Evolutionary conservation across 176 grass and related monocot genomes (phyloP).

Genomic region (Oryza nivara): DNA sequence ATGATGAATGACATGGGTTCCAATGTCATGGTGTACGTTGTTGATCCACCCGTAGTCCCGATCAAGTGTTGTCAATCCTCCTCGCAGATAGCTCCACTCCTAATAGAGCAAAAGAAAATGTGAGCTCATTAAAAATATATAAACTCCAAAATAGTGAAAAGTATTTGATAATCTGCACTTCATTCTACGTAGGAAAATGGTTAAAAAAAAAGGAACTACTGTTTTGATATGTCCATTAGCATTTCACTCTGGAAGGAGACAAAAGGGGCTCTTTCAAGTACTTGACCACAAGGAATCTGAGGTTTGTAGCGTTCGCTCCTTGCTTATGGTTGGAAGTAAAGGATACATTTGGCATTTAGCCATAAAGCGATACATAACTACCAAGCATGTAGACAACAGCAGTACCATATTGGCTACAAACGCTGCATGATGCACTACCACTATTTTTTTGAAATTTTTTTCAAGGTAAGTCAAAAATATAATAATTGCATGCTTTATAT

Average conservation of each 20-base stretch:
- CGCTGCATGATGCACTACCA: background rate
- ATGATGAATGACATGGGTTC: slow-evolving; percentile 96
- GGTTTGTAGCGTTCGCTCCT: background rate
- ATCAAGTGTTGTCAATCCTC: slow-evolving; percentile 90
- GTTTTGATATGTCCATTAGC: slow-evolving; percentile 25
- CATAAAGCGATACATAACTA: slow-evolving; percentile 8
- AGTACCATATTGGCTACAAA: background rate
- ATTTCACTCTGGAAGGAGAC: slow-evolving; percentile 10
- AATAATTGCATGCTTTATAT: background rate
- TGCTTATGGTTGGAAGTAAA: background rate
- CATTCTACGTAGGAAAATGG: background rate
- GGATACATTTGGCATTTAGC: background rate
- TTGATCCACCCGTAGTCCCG: slow-evolving; percentile 93
- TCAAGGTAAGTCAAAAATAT: background rate
- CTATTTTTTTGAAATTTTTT: background rate
- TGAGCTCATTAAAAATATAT: slow-evolving; percentile 18
- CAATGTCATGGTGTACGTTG: slow-evolving; percentile 94
- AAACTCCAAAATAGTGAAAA: slow-evolving; percentile 13
- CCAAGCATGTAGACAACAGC: slow-evolving; percentile 20
- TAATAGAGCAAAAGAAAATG: slow-evolving; percentile 39
- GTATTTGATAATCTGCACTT: background rate
- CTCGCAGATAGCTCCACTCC: slow-evolving; percentile 96
- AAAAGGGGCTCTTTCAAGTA: background rate
- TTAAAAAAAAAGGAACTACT: background rate
- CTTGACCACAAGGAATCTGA: background rate